Conservation (phyloP, 1,284 basidiomycete species). For the Pyrrhoderma noxium region DNA sequence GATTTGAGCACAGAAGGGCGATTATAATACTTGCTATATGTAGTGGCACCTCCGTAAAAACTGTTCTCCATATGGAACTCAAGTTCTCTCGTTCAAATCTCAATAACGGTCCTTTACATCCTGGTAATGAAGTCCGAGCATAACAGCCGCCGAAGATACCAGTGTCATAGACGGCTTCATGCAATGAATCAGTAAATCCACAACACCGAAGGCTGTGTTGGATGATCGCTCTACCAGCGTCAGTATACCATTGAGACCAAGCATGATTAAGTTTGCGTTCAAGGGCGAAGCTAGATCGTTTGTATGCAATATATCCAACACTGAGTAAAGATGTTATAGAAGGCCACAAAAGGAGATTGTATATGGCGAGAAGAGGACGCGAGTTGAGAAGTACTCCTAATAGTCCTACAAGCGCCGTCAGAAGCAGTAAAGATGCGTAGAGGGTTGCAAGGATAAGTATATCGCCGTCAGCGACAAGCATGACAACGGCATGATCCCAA, state of each 20-base stretch:
- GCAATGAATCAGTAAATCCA: conserved; percentile 60
- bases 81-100: conserved; percentile 54
- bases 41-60: conserved; percentile 58
- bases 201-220: conserved; percentile 69
- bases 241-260: conserved; percentile 62
- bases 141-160: conserved; percentile 41
- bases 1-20: conserved; percentile 64
- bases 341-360: conserved; percentile 66
- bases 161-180: conserved; percentile 53
- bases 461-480: conserved; percentile 48
- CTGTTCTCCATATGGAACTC: conserved; percentile 45
- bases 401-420: conserved; percentile 59
- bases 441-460: conserved; percentile 58
- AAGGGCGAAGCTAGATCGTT: conserved; percentile 60
- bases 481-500: conserved; percentile 45
- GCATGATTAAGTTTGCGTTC: conserved; percentile 67
- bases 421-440: conserved; percentile 46
- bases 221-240: conserved; percentile 49
- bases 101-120: conserved; percentile 62
- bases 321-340: conserved; percentile 55
- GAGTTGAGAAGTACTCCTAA: conserved; percentile 68
- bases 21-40: conserved; percentile 60
- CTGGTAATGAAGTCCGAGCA: conserved; percentile 56
- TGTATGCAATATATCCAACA: conserved; percentile 67
- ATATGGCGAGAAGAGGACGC: conserved; percentile 64